Evolutionary conservation across 768 basidiomycete species (phyloP), one percentile per base, ranked within the genome.

Genomic region (Tylopilus intermedius): DNA sequence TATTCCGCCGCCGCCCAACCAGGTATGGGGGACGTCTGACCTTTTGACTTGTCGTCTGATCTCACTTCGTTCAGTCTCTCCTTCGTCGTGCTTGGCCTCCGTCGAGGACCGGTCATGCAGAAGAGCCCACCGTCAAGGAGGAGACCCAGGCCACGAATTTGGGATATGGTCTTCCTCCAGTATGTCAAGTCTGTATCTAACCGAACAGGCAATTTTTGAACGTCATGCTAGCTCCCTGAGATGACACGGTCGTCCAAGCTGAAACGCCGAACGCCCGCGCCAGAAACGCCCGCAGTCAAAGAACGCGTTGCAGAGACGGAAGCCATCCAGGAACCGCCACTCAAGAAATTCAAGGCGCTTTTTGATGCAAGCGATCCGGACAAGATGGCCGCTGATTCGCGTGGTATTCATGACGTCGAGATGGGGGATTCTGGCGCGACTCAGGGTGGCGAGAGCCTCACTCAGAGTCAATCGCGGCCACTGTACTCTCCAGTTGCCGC

Each of bases 261-360:
- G 49, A 86, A 85, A 66, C 79, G 85, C 15, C 76, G 86, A 18
- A 72, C 74, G 51, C 77, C 72, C 8, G 70, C 63, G 21, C 62
- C 63, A 7, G 61, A n/a, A 40, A 22, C 58, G 40, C 54, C 58
- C 18, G 55, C 65, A 13, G 64, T 49, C 29, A 55, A 62, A 26
- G 53, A 60, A 2, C 53, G 51, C 26, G 40, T 59, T 21, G 55
- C 49, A 15, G 61, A 63, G 26, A 56, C 57, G 15, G 54, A 55
- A 24, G 53, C 37, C 8, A 53, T 21, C 8, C 49, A 57, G 49
- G 82, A 83, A 56, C 86, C 83, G 0, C 79, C 83, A 2, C 65
- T 79, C 26, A 88, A 88, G 62, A 86, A 81, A 65, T 86, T 83
- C 72, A 84, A 81, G 58, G 79, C 81, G 0, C 71, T 88, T 10